Percentiles rank a stretch among this genome's conserved stretches.
phyloP scores from a whole-genome alignment of 768 basidiomycete genomes.

The Suillus hirtellus region DNA sequence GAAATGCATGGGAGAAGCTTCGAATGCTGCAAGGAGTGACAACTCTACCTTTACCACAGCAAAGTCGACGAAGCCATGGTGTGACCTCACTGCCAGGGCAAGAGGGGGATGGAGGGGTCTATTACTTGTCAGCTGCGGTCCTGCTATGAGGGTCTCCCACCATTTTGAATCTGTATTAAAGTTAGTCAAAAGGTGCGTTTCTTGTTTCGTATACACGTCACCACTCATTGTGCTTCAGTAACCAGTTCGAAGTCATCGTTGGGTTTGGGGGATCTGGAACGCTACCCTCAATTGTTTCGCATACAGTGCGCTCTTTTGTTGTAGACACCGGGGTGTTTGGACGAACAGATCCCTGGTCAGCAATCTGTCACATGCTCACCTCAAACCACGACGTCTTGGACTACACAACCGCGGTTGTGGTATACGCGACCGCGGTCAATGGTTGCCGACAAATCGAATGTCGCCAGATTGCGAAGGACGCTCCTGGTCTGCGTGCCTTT shows the following conservation, averaged over 20 bases:
- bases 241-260: constrained; percentile 4
- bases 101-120: not conserved
- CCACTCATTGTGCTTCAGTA: not conserved
- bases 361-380: not conserved
- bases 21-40: not conserved
- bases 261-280: constrained; percentile 7
- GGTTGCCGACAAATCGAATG: not conserved
- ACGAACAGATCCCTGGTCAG: not conserved
- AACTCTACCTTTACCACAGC: not conserved
- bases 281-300: not conserved
- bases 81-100: not conserved
- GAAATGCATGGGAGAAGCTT: no score
- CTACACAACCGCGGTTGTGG: not conserved
- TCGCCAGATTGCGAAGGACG: not conserved
- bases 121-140: not conserved
- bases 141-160: not conserved
- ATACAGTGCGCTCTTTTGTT: not conserved
- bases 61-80: not conserved
- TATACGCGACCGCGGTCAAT: not conserved
- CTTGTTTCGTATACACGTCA: not conserved
- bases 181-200: not conserved
- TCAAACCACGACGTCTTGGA: not conserved
- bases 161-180: not conserved
- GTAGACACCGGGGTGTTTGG: not conserved
- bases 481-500: not conserved